Evolutionary conservation across 805 yeast species (phyloP), one percentile per base, ranked within the genome.

Genomic region (Candida taoyuanica): DNA sequence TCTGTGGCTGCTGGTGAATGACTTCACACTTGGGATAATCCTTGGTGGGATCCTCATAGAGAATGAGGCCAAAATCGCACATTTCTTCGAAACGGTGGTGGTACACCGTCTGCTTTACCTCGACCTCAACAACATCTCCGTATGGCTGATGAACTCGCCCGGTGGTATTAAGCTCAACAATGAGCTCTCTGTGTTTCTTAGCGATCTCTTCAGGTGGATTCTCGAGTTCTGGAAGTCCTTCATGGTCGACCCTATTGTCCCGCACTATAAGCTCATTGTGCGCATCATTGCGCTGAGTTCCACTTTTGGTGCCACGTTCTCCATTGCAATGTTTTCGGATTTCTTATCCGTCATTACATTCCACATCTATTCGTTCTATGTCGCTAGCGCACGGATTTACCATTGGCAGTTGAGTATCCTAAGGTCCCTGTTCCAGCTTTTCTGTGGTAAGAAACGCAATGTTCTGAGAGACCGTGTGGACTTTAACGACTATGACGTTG

Each of bases 111-210:
- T 68, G 1, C 45, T 81, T 12, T 74, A 74, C 38, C 53, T 63
- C 24, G 66, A 67, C n/a, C 60, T 81, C 30, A 62, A 68, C 15
- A 43, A 55, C 3, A 56, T 79, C 27, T 76, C 89, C 3, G 48
- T 65, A 0, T 84, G 95, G 89, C 68, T 93, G 26, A 86, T 88
- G 67, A 73, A 78, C 44, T 84, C 89, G 52, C 98, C 98, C 0
- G 95, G 91, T 13, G 98, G 98, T 4, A 78, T 93, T 51, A 93
- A 93, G 55, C 72, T 93, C 36, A 93, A 93, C 58, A 81, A 78
- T 42, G 96, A 88, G 52, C 67, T 93, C 15, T 85, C 96, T 0
- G 70, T 67, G 13, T 94, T 93, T 53, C 70, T 91, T 56, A 96
- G 96, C 25, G 95, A 87, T 40, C 62, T 93, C 33, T 82, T 85